phyloP scores from a whole-genome alignment of 805 yeast species.

The Blastobotrys robertii region DNA sequence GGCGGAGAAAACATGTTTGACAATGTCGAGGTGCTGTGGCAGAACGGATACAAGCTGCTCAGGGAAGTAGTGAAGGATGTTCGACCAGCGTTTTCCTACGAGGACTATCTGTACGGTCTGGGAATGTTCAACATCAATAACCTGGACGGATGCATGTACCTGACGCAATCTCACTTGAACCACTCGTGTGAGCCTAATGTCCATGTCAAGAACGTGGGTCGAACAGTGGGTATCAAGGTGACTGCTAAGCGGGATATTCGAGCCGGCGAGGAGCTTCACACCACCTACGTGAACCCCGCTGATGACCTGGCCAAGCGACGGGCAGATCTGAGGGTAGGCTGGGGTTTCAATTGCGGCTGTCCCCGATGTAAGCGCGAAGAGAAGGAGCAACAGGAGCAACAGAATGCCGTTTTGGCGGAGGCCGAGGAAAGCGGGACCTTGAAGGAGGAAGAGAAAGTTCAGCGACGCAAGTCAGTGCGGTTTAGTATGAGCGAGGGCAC shows the following conservation, averaged over 20 bases:
- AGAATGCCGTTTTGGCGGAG: slow-evolving; percentile 2
- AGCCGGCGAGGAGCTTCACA: slow-evolving; percentile 57
- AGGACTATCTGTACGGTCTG: slow-evolving; percentile 48
- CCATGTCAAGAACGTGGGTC: slow-evolving; percentile 37
- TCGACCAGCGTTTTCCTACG: slow-evolving; percentile 31
- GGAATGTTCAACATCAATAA: slow-evolving; percentile 73
- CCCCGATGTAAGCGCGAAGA: slow-evolving; percentile 54
- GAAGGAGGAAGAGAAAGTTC: slow-evolving; percentile 2
- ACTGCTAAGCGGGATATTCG: slow-evolving; percentile 48
- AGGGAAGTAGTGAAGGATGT: slow-evolving; percentile 33
- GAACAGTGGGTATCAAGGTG: slow-evolving; percentile 48
- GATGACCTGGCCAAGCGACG: slow-evolving; percentile 55
- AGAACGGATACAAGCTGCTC: slow-evolving; percentile 44
- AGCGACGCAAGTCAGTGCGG: slow-evolving; percentile 18
- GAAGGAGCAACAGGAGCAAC: slow-evolving; percentile 22
- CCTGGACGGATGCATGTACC: slow-evolving; percentile 47
- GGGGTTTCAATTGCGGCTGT: slow-evolving; percentile 74
- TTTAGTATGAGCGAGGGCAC: no score
- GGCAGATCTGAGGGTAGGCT: slow-evolving; percentile 55
- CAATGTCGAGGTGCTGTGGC: slow-evolving; percentile 51
- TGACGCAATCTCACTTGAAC: slow-evolving; percentile 60
- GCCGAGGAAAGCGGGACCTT: slow-evolving; percentile 3
- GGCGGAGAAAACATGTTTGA: slow-evolving; percentile 28
- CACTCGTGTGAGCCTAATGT: slow-evolving; percentile 72
- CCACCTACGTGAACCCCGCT: slow-evolving; percentile 60